Conservation (phyloP, 1,284 basidiomycete species). For the Athelia psychrophila region DNA sequence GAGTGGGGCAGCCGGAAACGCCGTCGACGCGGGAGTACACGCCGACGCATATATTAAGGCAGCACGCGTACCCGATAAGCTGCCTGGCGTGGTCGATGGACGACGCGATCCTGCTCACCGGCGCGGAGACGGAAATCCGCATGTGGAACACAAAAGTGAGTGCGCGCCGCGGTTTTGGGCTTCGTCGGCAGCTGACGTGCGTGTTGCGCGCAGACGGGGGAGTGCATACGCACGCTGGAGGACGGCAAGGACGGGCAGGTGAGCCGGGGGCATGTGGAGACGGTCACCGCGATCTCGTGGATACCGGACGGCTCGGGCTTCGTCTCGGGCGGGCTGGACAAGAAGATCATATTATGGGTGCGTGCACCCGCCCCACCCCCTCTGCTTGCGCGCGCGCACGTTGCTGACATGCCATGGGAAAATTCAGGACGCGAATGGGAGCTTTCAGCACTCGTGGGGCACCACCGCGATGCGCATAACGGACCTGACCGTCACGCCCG, state of each 20-base stretch:
- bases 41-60: constrained; percentile 57
- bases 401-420: no score
- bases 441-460: constrained; percentile 66
- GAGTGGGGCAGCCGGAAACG: constrained; percentile 33
- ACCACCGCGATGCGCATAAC: constrained; percentile 82
- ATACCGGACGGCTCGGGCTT: constrained; percentile 88
- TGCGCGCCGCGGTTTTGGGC: constrained; percentile 8
- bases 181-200: not conserved
- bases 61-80: constrained; percentile 78
- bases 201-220: no score
- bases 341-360: constrained; percentile 88
- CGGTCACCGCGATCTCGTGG: constrained; percentile 87
- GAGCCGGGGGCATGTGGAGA: constrained; percentile 62
- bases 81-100: constrained; percentile 90
- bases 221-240: no score
- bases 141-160: constrained; percentile 85
- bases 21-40: constrained; percentile 57
- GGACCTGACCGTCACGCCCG: constrained; percentile 86
- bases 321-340: constrained; percentile 88
- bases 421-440: constrained; percentile 71
- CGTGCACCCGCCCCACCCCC: constrained; percentile 22
- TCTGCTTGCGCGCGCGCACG: constrained; percentile 7
- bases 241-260: no score
- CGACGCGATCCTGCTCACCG: constrained; percentile 79
- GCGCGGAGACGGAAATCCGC: constrained; percentile 76